Percentiles rank a stretch among this genome's conserved stretches.
Conservation (phyloP, 352 stramenopile genomes). For the Globisporangium ultimum region DNA sequence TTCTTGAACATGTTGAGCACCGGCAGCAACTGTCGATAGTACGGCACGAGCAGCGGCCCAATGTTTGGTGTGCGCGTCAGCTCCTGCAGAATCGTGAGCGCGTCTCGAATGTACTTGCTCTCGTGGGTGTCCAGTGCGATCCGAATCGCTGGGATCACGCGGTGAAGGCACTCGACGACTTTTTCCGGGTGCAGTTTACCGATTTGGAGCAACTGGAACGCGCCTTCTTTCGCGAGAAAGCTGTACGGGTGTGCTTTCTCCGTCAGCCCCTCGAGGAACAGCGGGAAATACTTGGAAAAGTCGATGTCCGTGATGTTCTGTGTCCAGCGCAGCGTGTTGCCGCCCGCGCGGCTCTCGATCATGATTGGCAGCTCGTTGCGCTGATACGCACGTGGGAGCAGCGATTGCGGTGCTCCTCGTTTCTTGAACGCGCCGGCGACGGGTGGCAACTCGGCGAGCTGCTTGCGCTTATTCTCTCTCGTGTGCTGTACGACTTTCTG, state of each 20-base stretch:
- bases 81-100: conserved; percentile 54
- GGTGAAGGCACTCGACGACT: conserved; percentile 64
- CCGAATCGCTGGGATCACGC: conserved; percentile 63
- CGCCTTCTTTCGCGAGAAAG: conserved; percentile 79
- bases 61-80: conserved; percentile 55
- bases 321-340: conserved; percentile 57
- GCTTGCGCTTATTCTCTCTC: conserved; percentile 32
- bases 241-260: conserved; percentile 70
- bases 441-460: conserved; percentile 36
- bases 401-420: conserved; percentile 29
- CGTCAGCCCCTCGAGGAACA: conserved; percentile 90
- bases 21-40: conserved; percentile 90
- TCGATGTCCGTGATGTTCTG: conserved; percentile 63
- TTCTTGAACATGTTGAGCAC: conserved; percentile 90
- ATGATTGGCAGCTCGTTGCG: conserved; percentile 69
- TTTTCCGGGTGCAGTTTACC: conserved; percentile 55
- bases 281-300: conserved; percentile 84
- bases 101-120: conserved; percentile 42
- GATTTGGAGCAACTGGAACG: conserved; percentile 79
- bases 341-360: conserved; percentile 46
- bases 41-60: conserved; percentile 84
- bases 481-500: conserved; percentile 46
- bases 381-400: conserved; percentile 58
- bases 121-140: conserved; percentile 71
- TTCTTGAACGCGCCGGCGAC: conserved; percentile 59